Evolutionary conservation across 306 rosid species (phyloP).

Genomic region (Abrus precatorius): DNA sequence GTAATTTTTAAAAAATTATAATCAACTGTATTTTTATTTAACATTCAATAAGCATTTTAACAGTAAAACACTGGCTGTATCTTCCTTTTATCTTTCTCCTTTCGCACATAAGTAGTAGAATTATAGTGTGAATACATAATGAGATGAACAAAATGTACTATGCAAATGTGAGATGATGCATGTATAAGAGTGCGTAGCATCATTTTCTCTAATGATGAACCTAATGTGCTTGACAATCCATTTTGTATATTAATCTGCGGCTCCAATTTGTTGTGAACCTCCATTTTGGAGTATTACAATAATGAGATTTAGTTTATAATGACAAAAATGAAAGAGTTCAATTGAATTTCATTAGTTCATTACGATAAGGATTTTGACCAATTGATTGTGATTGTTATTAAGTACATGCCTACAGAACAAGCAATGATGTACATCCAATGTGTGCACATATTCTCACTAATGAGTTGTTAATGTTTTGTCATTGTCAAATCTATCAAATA

Average conservation of each 20-base stretch:
- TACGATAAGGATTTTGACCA: neutral
- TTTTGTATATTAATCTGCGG: neutral
- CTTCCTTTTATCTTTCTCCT: neutral
- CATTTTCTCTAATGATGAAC: neutral
- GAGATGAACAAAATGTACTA: neutral
- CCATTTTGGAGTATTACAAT: neutral
- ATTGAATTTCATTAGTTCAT: neutral
- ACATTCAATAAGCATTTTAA: neutral
- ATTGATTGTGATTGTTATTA: conserved; percentile 17
- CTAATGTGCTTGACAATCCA: neutral
- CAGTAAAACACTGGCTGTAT: neutral
- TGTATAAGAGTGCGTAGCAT: neutral
- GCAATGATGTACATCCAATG: neutral
- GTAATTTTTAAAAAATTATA: too few relatives aligned
- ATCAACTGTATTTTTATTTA: neutral
- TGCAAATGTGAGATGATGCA: neutral
- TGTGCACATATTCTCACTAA: neutral
- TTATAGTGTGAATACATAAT: neutral
- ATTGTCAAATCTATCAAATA: conserved; percentile 44
- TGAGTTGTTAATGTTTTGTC: conserved; percentile 11
- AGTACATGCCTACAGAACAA: neutral
- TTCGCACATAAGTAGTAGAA: neutral
- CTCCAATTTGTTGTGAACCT: neutral
- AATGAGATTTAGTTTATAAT: neutral
- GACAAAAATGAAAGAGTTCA: neutral